phyloP scores from a whole-genome alignment of 2,329 filamentous ascomycete genomes.

The Hypomyces rosellus region DNA sequence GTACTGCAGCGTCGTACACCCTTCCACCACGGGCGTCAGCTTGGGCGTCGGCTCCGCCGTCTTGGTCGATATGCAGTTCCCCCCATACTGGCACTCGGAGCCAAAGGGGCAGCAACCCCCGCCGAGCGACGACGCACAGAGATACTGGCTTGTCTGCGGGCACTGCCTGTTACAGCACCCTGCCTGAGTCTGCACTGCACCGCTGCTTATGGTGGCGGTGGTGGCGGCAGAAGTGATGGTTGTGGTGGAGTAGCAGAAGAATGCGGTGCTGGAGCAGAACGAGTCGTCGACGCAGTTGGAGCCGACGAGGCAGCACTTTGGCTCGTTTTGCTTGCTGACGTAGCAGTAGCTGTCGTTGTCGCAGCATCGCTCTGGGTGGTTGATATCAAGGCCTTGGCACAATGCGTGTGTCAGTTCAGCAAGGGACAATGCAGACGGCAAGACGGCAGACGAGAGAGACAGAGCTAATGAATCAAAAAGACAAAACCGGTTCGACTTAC shows the following conservation, averaged over 20 bases:
- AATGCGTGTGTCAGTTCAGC: not conserved
- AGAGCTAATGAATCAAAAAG: not conserved
- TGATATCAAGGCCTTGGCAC: conserved; percentile 36
- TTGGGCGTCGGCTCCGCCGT: conserved; percentile 19
- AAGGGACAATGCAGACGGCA: not conserved
- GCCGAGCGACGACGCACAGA: conserved; percentile 38
- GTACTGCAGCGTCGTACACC: conserved; percentile 41
- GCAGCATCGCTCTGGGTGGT: conserved; percentile 34
- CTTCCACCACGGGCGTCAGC: conserved; percentile 31
- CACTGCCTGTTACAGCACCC: conserved; percentile 38
- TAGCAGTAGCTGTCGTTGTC: conserved; percentile 40
- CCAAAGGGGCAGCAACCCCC: conserved; percentile 45
- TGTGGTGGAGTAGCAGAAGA: conserved; percentile 27
- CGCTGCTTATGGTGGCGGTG: conserved; percentile 9
- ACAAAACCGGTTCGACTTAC: too few species aligned
- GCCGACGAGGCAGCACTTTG: conserved; percentile 38
- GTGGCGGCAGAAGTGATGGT: conserved; percentile 21
- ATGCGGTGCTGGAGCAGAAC: conserved; percentile 27
- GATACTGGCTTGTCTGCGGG: conserved; percentile 35
- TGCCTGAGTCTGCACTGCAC: conserved; percentile 2
- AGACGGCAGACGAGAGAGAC: not conserved
- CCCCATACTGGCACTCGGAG: conserved; percentile 32
- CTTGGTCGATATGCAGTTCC: conserved; percentile 30
- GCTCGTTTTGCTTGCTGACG: conserved; percentile 26
- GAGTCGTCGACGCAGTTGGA: conserved; percentile 34